Conservation (phyloP, 305 asterid genomes). For the Fraxinus baroniana region DNA sequence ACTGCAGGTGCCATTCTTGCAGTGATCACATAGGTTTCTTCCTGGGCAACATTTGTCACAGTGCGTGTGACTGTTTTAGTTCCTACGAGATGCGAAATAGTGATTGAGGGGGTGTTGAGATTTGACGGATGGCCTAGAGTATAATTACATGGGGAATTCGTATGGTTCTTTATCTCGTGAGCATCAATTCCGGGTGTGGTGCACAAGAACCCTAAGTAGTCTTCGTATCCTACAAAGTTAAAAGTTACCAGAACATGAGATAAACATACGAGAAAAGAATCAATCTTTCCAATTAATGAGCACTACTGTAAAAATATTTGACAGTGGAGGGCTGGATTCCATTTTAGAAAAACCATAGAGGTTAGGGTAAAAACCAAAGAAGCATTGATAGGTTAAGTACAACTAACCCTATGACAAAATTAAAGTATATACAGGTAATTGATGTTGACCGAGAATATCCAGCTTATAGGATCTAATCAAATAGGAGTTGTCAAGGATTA, state of each 20-base stretch:
- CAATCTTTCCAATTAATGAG: neutral
- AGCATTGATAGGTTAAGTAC: neutral
- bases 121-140: conserved; percentile 85
- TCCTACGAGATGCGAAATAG: conserved; percentile 90
- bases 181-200: conserved; percentile 78
- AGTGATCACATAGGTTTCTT: conserved; percentile 83
- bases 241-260: conserved; percentile 3
- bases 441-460: neutral
- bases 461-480: neutral
- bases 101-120: conserved; percentile 79
- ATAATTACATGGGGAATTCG: conserved; percentile 85
- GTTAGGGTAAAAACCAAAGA: neutral
- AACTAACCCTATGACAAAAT: neutral
- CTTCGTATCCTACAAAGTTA: conserved; percentile 61
- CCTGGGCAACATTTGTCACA: conserved; percentile 78
- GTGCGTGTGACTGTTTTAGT: conserved; percentile 75
- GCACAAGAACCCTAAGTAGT: conserved; percentile 95
- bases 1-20: conserved; percentile 95
- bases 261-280: neutral
- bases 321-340: neutral
- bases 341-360: neutral
- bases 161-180: conserved; percentile 65
- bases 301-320: neutral
- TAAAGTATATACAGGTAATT: neutral
- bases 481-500: neutral